phyloP scores from a whole-genome alignment of 768 basidiomycete species.

The Psilocybe azurescens region DNA sequence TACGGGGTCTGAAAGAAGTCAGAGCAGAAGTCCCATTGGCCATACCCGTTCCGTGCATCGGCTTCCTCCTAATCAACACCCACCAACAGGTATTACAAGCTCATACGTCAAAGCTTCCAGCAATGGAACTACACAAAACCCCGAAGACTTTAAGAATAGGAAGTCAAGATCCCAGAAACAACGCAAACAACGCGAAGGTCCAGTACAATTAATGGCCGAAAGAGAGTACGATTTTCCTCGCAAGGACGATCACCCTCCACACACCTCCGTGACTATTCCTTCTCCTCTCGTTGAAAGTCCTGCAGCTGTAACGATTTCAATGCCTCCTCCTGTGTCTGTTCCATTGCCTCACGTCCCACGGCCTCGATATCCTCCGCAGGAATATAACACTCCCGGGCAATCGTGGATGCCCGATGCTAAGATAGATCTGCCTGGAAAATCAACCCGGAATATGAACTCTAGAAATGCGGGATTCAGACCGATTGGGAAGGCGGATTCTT shows the following conservation, averaged over 20 bases:
- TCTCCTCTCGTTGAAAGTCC: slow-evolving; percentile 6
- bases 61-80: slow-evolving; percentile 47
- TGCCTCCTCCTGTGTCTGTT: slow-evolving; percentile 24
- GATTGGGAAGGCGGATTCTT: slow-evolving; percentile 58
- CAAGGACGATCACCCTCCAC: slow-evolving; percentile 2
- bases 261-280: slow-evolving; percentile 9
- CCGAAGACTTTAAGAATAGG: slow-evolving; percentile 23
- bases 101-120: slow-evolving; percentile 33
- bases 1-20: slow-evolving; percentile 59
- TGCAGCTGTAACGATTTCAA: slow-evolving; percentile 21
- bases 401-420: slow-evolving; percentile 13
- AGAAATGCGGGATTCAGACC: slow-evolving; percentile 70
- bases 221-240: slow-evolving; percentile 3
- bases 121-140: slow-evolving; percentile 30
- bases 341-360: slow-evolving; percentile 10
- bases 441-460: slow-evolving; percentile 10
- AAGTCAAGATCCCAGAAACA: slow-evolving; percentile 41
- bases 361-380: slow-evolving; percentile 9
- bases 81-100: slow-evolving; percentile 43
- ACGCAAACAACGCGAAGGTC: slow-evolving; percentile 18
- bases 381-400: slow-evolving; percentile 3
- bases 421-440: slow-evolving; percentile 18
- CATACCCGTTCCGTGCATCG: slow-evolving; percentile 65
- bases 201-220: background rate
- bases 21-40: slow-evolving; percentile 58